Conservation (phyloP, 179 eudicot genomes). For the Spergularia azorica region DNA sequence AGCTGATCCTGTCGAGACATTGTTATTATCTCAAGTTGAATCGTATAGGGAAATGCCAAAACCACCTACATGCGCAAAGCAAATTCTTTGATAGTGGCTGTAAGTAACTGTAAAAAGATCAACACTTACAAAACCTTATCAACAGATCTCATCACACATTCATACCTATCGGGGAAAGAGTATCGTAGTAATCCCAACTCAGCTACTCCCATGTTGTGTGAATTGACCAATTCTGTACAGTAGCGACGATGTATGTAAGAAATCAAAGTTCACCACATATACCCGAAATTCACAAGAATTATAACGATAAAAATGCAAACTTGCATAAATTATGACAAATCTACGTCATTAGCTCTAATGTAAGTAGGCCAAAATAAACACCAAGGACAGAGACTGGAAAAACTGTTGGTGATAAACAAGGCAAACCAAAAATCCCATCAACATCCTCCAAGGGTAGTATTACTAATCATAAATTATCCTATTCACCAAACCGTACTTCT, state of each 20-base stretch:
- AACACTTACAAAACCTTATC: neutral
- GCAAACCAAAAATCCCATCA: neutral
- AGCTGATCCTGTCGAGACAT: neutral
- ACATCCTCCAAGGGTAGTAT: neutral
- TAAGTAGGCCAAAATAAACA: neutral
- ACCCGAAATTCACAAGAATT: neutral
- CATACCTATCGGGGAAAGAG: neutral
- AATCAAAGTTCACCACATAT: no score
- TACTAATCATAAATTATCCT: conserved; percentile 2
- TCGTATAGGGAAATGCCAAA: neutral
- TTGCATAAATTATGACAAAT: conserved; percentile 1
- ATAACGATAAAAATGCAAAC: neutral
- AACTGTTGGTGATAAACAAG: conserved; percentile 18
- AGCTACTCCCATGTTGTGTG: neutral
- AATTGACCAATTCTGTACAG: neutral
- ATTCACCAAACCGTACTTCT: conserved; percentile 16
- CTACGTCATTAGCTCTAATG: neutral
- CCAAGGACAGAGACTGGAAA: neutral
- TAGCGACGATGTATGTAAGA: neutral
- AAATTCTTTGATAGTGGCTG: neutral
- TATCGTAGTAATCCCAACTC: neutral
- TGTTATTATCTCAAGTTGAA: neutral
- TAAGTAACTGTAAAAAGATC: neutral
- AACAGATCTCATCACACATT: neutral
- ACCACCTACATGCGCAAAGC: neutral